A percentile compares a stretch with the other conserved stretches of the same genome.
These are phyloP conservation scores for Aspergillus sp. DNA, from an alignment of 2,329 filamentous ascomycete species.

Conservation along the genomic window DNA sequence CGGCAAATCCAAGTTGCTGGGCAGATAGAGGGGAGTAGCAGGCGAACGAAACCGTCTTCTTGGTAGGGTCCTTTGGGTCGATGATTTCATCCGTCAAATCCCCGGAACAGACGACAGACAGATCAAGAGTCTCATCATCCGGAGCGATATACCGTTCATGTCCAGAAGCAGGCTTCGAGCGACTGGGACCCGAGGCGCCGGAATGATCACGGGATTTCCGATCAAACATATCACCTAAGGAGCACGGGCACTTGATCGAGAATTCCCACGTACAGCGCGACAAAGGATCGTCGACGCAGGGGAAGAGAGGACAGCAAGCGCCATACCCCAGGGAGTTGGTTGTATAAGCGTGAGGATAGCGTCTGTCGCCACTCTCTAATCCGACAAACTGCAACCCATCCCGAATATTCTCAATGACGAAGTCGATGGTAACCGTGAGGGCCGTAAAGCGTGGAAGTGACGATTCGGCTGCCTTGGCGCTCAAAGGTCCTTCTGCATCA, in stretches of 20 bases:
- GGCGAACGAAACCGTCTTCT: conserved; percentile 85
- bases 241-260: conserved; percentile 80
- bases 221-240: conserved; percentile 72
- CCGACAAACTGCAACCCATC: conserved; percentile 94
- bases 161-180: conserved; percentile 30
- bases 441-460: conserved; percentile 56
- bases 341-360: conserved; percentile 91
- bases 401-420: conserved; percentile 70
- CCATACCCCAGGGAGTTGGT: conserved; percentile 77
- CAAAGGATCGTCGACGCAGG: conserved; percentile 83
- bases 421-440: conserved; percentile 72
- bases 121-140: conserved; percentile 83
- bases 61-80: conserved; percentile 73
- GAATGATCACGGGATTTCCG: conserved; percentile 31
- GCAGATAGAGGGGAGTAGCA: conserved; percentile 74
- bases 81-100: conserved; percentile 80
- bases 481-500: conserved; percentile 39
- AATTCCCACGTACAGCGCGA: conserved; percentile 85
- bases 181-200: conserved; percentile 19
- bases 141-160: conserved; percentile 55
- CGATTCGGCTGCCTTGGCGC: conserved; percentile 39
- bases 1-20: conserved; percentile 87
- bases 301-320: conserved; percentile 82
- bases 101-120: conserved; percentile 88
- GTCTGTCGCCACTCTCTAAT: conserved; percentile 72